Conservation (phyloP, 805 yeast genomes). For the Lipomyces orientalis region DNA sequence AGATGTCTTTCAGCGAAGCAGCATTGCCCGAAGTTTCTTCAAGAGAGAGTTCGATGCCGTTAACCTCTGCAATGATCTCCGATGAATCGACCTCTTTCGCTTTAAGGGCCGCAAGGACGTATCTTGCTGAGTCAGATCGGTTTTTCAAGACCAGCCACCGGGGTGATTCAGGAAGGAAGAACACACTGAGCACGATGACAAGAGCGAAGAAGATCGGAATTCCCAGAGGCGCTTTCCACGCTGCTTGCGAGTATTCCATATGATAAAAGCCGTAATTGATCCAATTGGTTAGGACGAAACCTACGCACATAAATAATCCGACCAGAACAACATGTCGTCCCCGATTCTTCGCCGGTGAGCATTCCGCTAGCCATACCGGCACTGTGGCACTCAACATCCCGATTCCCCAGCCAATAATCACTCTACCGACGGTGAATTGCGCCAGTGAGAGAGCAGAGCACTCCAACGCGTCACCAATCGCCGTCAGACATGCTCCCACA, state of each 20-base stretch:
- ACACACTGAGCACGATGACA: constrained; percentile 62
- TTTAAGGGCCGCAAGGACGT: constrained; percentile 51
- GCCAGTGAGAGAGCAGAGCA: constrained; percentile 62
- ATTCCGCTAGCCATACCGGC: constrained; percentile 85
- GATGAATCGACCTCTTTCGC: constrained; percentile 39
- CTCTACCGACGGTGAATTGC: constrained; percentile 71
- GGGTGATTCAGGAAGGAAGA: constrained; percentile 77
- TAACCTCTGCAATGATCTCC: constrained; percentile 44
- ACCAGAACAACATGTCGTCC: constrained; percentile 73
- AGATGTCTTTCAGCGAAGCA: neutral
- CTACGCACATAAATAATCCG: constrained; percentile 73
- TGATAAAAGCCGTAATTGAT: constrained; percentile 64
- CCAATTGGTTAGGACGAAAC: constrained; percentile 81
- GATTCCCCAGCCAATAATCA: constrained; percentile 74
- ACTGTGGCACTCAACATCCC: constrained; percentile 78
- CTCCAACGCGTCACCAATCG: constrained; percentile 66
- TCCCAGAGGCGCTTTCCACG: constrained; percentile 70
- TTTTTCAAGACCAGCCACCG: constrained; percentile 68
- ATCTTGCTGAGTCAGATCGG: constrained; percentile 61
- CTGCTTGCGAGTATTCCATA: constrained; percentile 34
- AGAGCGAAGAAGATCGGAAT: constrained; percentile 72
- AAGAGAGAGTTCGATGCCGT: constrained; percentile 33
- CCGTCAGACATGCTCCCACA: constrained; percentile 61
- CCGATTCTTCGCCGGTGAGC: constrained; percentile 67
- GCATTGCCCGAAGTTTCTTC: constrained; percentile 2